Evolutionary conservation across 495 filamentous ascomycete species (phyloP), one percentile per base, ranked within the genome.

Genomic region (Lasiosphaeria hispida): DNA sequence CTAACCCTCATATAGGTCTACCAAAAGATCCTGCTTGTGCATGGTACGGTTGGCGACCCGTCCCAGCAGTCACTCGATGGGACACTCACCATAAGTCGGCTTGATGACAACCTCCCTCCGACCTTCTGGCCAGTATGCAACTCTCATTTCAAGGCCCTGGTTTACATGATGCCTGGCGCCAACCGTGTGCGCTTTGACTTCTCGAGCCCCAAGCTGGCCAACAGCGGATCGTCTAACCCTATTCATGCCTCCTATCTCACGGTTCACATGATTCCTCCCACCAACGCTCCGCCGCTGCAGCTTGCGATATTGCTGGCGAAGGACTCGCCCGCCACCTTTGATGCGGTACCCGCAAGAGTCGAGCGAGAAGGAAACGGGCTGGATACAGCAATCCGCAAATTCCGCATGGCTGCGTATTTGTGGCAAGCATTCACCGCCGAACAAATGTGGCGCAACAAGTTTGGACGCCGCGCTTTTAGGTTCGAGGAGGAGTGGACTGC

Each of bases 351-450:
- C 0, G 85, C 91, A 52, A 78, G 87, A 36, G 71, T 81, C 41
- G 83, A 89, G 66, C 82, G 82, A 55, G 92, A 96, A 78, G 91
- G 89, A 4, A 93, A 93, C 67, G 82, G 80, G 2, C 64, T 96
- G 34, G 87, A 93, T 2, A 84, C 79, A 10, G 92, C 92, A 0
- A 81, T 94, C 61, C 81, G 83, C 55, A 96, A 96, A 70, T 96
- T 90, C 65, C 83, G 91, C 53, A 95, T 91, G 85, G 86, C 91
- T 18, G 92, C 91, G 14, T 95, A 96, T 68, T 79, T 97, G 2
- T 97, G 92, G 92, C 92, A 96, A 69, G 90, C 91, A 7, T 96
- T 94, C 66, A 97, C 92, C 0, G 90, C 88, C 10, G 91, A 96
- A 67, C 91, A 97, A 68, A 96, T 96, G 92, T 87, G 83, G 70